Evolutionary conservation across 139 green algal species (phyloP), one percentile per base, ranked within the genome.

Genomic region (Closterium sp.): DNA sequence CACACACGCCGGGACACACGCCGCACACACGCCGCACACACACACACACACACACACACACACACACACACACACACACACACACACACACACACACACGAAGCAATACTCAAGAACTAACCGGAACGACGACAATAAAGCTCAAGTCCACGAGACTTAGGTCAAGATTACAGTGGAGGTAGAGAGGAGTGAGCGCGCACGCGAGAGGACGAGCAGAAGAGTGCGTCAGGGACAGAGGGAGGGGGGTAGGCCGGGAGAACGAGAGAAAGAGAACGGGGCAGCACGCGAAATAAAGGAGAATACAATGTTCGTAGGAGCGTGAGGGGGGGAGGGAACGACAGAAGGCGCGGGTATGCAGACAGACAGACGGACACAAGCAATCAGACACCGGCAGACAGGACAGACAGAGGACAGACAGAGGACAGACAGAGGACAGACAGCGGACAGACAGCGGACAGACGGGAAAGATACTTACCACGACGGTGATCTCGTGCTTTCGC

Each of bases 391-490:
- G n/a, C n/a, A n/a, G n/a, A n/a, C n/a, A n/a, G n/a, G n/a, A n/a
- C n/a, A n/a, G n/a, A n/a, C n/a, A n/a, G n/a, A n/a, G n/a, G n/a
- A n/a, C n/a, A n/a, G n/a, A n/a, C n/a, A n/a, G n/a, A n/a, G n/a
- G n/a, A n/a, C n/a, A n/a, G n/a, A n/a, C n/a, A n/a, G n/a, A n/a
- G n/a, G n/a, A n/a, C n/a, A 91, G 9, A n/a, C n/a, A n/a, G n/a
- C n/a, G n/a, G n/a, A n/a, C n/a, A n/a, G n/a, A n/a, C n/a, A n/a
- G n/a, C n/a, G n/a, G n/a, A n/a, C n/a, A n/a, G n/a, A n/a, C n/a
- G n/a, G n/a, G n/a, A n/a, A n/a, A n/a, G n/a, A n/a, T n/a, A 93
- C 91, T 84, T 76, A 93, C 91, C 21, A 93, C n/a, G 34, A 93
- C 91, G 38, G 91, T 93, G 33, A 93, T 93, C 89, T 93, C 91